Percentiles rank a stretch among this genome's conserved stretches.
These are phyloP conservation scores for Vaccinium macrocarpon DNA, from an alignment of 148 eudicot species.

Conservation along the genomic window DNA sequence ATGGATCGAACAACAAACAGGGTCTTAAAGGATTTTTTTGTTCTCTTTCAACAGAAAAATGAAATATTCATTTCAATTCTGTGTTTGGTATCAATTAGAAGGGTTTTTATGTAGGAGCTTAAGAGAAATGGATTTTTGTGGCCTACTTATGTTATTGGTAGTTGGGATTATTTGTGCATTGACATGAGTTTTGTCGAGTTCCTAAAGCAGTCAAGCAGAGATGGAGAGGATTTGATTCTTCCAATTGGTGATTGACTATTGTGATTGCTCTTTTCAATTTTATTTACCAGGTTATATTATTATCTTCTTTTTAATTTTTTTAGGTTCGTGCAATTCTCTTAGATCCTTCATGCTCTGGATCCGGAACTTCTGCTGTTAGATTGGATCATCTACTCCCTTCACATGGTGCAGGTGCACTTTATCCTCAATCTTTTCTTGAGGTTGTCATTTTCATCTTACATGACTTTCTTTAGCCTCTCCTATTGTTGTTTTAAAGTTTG, in stretches of 20 bases:
- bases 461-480: slow-evolving; percentile 5
- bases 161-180: not conserved
- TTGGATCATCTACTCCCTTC: slow-evolving; percentile 96
- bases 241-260: not conserved
- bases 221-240: slow-evolving; percentile 9
- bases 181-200: slow-evolving; percentile 1
- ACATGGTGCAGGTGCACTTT: slow-evolving; percentile 43
- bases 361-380: slow-evolving; percentile 89
- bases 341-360: slow-evolving; percentile 99
- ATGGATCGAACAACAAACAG: not conserved
- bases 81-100: not conserved
- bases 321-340: slow-evolving; percentile 90
- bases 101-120: not conserved
- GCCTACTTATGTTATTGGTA: not conserved
- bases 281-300: not conserved
- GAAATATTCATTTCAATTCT: not conserved
- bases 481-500: not conserved
- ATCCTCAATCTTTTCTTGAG: not conserved
- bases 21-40: not conserved
- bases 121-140: not conserved
- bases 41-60: not conserved
- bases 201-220: not conserved
- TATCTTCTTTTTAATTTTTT: not conserved
- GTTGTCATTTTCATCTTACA: not conserved
- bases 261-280: not conserved